phyloP scores from a whole-genome alignment of 371 early-diverging fungal genomes.

The Encephalitozoon intestinalis region DNA sequence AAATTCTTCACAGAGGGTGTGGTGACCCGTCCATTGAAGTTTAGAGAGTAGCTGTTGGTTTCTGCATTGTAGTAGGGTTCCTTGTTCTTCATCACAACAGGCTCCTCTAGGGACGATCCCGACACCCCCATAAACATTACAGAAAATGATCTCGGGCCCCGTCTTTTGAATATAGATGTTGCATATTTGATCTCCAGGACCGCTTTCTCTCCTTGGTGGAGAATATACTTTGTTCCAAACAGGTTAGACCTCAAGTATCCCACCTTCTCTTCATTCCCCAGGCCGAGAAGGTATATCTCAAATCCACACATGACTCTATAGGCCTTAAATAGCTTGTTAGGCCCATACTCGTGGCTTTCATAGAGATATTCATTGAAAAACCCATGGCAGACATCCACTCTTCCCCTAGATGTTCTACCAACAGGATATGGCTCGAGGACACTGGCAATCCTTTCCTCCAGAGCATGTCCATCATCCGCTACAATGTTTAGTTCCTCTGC shows the following conservation, averaged over 20 bases:
- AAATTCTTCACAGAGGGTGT: constrained; percentile 89
- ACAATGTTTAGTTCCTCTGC: not conserved
- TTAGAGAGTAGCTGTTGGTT: constrained; percentile 79
- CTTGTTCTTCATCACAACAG: constrained; percentile 53
- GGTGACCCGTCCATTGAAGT: constrained; percentile 82
- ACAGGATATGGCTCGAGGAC: constrained; percentile 2
- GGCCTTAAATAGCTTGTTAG: constrained; percentile 6
- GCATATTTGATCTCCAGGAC: constrained; percentile 27
- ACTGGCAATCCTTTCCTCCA: not conserved
- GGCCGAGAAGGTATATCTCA: constrained; percentile 15
- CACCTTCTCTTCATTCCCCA: not conserved
- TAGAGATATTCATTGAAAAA: constrained; percentile 27
- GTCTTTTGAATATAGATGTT: constrained; percentile 21
- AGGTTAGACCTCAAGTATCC: constrained; percentile 18
- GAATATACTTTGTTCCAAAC: constrained; percentile 31
- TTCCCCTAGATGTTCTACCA: constrained; percentile 14
- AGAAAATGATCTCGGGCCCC: constrained; percentile 26
- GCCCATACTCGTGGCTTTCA: constrained; percentile 14
- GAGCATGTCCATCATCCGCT: not conserved
- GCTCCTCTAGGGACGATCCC: not conserved
- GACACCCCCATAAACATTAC: constrained; percentile 4
- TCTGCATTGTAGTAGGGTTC: constrained; percentile 67
- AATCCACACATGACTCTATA: constrained; percentile 31
- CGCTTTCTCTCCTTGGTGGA: not conserved
- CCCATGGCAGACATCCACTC: not conserved